phyloP scores from a whole-genome alignment of 2,329 filamentous ascomycete genomes.

The Aspergillus calidoustus region DNA sequence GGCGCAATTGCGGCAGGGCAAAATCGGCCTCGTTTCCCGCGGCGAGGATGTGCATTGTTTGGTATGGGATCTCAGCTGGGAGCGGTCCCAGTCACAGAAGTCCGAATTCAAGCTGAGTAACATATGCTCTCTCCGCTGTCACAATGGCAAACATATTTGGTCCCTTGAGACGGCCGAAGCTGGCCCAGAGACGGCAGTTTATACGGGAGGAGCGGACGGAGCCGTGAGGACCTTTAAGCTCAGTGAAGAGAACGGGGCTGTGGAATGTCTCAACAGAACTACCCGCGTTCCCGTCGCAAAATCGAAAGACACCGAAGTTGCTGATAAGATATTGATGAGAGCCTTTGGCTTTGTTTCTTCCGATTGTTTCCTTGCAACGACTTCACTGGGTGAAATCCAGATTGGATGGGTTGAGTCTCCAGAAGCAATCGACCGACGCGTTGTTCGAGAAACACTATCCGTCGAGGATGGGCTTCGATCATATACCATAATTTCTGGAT shows the following conservation, averaged over 20 bases:
- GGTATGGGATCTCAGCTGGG: conserved; percentile 66
- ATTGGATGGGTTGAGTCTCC: conserved; percentile 32
- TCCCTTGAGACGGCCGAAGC: conserved; percentile 57
- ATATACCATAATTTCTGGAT: conserved; percentile 36
- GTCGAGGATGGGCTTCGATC: conserved; percentile 36
- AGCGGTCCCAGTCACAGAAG: conserved; percentile 17
- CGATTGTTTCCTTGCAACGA: conserved; percentile 38
- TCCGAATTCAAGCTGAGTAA: conserved; percentile 41
- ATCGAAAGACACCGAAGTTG: conserved; percentile 12
- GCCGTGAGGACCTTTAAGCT: conserved; percentile 50
- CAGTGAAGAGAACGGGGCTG: conserved; percentile 19
- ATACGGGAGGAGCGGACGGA: conserved; percentile 86
- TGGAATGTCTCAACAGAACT: conserved; percentile 23
- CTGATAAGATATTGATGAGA: conserved; percentile 28
- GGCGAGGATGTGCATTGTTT: conserved; percentile 83
- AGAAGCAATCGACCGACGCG: conserved; percentile 13
- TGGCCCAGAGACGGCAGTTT: conserved; percentile 52
- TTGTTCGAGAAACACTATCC: conserved; percentile 32
- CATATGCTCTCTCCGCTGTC: conserved; percentile 63
- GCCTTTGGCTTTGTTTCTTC: conserved; percentile 41
- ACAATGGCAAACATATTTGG: conserved; percentile 92
- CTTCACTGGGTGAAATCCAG: conserved; percentile 36
- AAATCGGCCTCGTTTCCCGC: conserved; percentile 70
- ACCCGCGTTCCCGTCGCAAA: conserved; percentile 18
- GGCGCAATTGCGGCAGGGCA: conserved; percentile 25